These are phyloP conservation scores for Alternaria viburni DNA, from an alignment of 2,329 filamentous ascomycete genomes.

Conservation along the genomic window DNA sequence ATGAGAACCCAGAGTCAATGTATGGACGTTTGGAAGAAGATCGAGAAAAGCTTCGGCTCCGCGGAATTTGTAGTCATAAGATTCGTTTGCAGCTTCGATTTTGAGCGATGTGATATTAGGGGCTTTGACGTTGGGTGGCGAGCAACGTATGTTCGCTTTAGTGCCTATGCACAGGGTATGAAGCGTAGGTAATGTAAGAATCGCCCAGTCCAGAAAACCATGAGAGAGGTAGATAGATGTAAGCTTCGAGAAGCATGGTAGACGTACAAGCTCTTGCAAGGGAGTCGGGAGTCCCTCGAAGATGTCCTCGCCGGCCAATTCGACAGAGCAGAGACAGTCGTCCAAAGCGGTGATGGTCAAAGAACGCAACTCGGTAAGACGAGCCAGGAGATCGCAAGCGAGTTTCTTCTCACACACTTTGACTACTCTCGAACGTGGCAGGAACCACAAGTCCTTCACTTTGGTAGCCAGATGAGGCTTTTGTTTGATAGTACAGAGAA, in stretches of 20 bases:
- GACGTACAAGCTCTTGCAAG: rapidly evolving
- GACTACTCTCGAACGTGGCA: not conserved
- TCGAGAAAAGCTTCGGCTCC: not conserved
- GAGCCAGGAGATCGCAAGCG: not conserved
- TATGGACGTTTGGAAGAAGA: not conserved
- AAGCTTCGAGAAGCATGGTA: not conserved
- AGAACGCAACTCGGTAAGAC: not conserved
- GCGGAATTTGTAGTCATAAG: too few species aligned
- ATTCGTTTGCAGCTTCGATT: too few species aligned
- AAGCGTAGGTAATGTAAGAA: not conserved
- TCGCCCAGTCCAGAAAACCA: not conserved
- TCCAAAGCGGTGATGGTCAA: not conserved
- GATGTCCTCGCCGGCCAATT: not conserved
- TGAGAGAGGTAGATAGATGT: not conserved
- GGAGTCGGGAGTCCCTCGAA: not conserved
- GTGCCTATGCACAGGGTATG: not conserved
- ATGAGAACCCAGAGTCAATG: not conserved
- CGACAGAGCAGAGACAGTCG: too few species aligned
- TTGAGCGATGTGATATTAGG: not conserved
- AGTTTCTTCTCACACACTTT: not conserved
- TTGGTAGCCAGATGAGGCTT: not conserved
- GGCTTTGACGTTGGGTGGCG: not conserved
- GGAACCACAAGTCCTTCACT: not conserved
- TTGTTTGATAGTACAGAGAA: not conserved
- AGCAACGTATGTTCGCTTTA: too few species aligned